Conservation (phyloP, 345 rosid species). For the Syzygium jambos region DNA sequence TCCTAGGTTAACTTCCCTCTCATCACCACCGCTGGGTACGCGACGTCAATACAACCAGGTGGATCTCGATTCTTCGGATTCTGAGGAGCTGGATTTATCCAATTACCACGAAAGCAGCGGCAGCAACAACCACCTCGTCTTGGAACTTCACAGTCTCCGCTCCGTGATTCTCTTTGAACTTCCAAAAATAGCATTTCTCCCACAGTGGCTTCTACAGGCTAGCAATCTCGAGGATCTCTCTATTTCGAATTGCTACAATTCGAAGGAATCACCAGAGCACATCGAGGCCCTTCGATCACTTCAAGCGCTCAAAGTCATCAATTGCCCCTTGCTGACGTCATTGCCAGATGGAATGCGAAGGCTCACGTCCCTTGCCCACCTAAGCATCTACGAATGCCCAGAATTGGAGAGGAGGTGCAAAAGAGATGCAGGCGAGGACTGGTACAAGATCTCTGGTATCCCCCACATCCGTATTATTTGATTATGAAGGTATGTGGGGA, state of each 20-base stretch:
- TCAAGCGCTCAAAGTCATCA: too few species aligned
- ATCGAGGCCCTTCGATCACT: too few species aligned
- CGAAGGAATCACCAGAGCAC: too few species aligned
- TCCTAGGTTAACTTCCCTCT: not conserved
- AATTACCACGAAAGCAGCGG: too few species aligned
- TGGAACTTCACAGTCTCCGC: too few species aligned
- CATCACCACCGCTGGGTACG: not conserved
- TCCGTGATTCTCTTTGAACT: too few species aligned
- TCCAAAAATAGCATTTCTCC: not conserved
- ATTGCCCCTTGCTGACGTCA: too few species aligned
- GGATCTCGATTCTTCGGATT: not conserved
- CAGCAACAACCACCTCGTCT: not conserved
- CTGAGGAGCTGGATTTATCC: too few species aligned
- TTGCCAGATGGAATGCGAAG: not conserved
- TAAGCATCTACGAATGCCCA: fast-evolving
- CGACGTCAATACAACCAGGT: not conserved
- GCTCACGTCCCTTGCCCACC: not conserved
- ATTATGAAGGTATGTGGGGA: not conserved
- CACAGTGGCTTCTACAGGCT: not conserved
- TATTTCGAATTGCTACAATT: fast-evolving
- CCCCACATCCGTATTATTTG: not conserved
- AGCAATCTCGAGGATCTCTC: too few species aligned
- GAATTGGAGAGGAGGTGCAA: not conserved
- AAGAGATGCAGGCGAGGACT: not conserved
- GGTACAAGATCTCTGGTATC: not conserved